These are phyloP conservation scores for Lachancea lanzarotensis DNA, from an alignment of 805 yeast genomes.

Conservation along the genomic window DNA sequence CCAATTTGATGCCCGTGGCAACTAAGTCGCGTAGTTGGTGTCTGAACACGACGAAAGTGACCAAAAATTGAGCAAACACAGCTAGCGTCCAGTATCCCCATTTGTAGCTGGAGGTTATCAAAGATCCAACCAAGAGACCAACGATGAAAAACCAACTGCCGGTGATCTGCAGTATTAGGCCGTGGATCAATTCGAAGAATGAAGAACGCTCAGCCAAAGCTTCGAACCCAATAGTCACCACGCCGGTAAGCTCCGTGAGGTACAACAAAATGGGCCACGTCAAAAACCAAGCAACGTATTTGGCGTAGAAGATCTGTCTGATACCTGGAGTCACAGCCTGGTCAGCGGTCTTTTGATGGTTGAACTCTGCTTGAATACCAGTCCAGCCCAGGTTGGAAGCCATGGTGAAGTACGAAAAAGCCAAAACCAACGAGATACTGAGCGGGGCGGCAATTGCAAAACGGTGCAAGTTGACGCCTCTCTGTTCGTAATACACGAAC, in stretches of 20 bases:
- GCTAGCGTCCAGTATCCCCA: slow-evolving; percentile 65
- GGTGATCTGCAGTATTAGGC: slow-evolving; percentile 38
- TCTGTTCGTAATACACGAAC: slow-evolving; percentile 13
- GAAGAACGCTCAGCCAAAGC: slow-evolving; percentile 9
- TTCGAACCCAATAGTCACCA: slow-evolving; percentile 4
- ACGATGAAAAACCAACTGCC: slow-evolving; percentile 46
- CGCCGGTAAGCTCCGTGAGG: slow-evolving; percentile 19
- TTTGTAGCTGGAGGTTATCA: slow-evolving; percentile 50
- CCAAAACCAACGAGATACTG: slow-evolving; percentile 34
- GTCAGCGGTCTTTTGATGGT: slow-evolving; percentile 31
- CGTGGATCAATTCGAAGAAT: slow-evolving; percentile 13
- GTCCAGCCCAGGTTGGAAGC: slow-evolving; percentile 45
- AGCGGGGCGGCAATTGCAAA: slow-evolving; percentile 27
- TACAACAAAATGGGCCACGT: slow-evolving; percentile 39
- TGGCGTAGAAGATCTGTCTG: slow-evolving; percentile 42
- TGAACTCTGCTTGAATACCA: slow-evolving; percentile 35
- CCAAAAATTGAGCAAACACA: slow-evolving; percentile 37
- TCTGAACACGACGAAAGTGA: slow-evolving; percentile 26
- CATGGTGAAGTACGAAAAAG: slow-evolving; percentile 38
- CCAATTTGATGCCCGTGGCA: slow-evolving; percentile 12
- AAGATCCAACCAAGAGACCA: slow-evolving; percentile 49
- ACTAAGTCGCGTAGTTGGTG: slow-evolving; percentile 27
- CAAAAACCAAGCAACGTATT: slow-evolving; percentile 41
- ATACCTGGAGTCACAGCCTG: slow-evolving; percentile 21
- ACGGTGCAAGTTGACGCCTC: slow-evolving; percentile 11